These are phyloP conservation scores for Cruciata laevipes DNA, from an alignment of 257 asterid species.

Conservation along the genomic window DNA sequence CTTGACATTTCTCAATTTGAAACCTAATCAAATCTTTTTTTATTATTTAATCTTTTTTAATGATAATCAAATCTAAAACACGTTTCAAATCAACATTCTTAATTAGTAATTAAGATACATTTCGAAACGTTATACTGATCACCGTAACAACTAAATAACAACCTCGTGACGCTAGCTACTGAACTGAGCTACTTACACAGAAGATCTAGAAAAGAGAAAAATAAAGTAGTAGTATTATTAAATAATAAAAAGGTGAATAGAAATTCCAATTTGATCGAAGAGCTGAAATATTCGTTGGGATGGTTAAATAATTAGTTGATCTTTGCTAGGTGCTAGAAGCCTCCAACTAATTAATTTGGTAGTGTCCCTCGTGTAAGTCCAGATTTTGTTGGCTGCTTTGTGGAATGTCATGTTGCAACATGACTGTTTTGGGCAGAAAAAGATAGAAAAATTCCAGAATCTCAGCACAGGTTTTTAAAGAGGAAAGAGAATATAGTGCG, in stretches of 20 bases:
- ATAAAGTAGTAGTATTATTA: neutral
- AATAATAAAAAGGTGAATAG: neutral
- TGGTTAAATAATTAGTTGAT: neutral
- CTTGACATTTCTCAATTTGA: too few relatives aligned
- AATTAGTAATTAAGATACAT: too few relatives aligned
- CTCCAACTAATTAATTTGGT: constrained; percentile 8
- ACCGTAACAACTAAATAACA: neutral
- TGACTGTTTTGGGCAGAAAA: too few relatives aligned
- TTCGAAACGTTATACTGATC: neutral
- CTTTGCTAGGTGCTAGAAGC: neutral
- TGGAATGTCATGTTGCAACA: too few relatives aligned
- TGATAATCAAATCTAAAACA: neutral
- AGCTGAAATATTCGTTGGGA: constrained; percentile 1
- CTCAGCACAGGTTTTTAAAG: too few relatives aligned
- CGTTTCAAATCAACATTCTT: neutral
- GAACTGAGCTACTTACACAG: neutral
- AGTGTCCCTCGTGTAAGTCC: too few relatives aligned
- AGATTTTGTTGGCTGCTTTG: too few relatives aligned
- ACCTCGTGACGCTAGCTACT: neutral
- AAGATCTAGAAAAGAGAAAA: neutral
- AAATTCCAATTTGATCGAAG: neutral
- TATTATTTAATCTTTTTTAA: too few relatives aligned
- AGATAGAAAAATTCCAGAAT: too few relatives aligned
- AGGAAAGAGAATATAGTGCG: too few relatives aligned
- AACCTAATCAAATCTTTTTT: too few relatives aligned